These are phyloP conservation scores for Grigorovia yakushimaensis DNA, from an alignment of 805 yeast genomes.

Conservation along the genomic window DNA sequence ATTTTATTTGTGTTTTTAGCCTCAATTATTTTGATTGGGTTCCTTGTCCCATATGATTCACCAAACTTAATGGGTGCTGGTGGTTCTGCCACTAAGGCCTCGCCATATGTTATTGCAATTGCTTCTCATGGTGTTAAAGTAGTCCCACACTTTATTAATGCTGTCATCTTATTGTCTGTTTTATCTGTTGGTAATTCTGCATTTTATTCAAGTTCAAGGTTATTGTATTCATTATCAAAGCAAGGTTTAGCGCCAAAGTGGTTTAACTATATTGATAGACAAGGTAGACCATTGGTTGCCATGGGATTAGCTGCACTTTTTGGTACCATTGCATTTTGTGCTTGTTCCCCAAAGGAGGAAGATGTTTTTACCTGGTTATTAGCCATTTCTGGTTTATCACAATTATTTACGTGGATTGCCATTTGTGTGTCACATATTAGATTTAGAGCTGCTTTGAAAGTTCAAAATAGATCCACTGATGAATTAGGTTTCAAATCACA, in stretches of 20 bases:
- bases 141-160: slow-evolving; percentile 54
- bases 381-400: slow-evolving; percentile 52
- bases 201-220: slow-evolving; percentile 38
- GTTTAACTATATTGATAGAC: slow-evolving; percentile 50
- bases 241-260: slow-evolving; percentile 52
- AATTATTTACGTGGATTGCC: slow-evolving; percentile 53
- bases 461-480: slow-evolving; percentile 39
- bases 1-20: slow-evolving; percentile 48
- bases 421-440: slow-evolving; percentile 49
- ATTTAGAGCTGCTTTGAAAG: slow-evolving; percentile 48
- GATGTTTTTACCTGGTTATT: slow-evolving; percentile 56
- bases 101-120: slow-evolving; percentile 71
- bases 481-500: slow-evolving; percentile 48
- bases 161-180: slow-evolving; percentile 54
- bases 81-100: slow-evolving; percentile 44
- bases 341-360: slow-evolving; percentile 48
- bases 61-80: slow-evolving; percentile 39
- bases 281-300: slow-evolving; percentile 45
- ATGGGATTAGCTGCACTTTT: slow-evolving; percentile 35
- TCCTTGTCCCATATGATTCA: slow-evolving; percentile 52
- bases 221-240: slow-evolving; percentile 44
- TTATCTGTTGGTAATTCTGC: slow-evolving; percentile 51
- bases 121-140: slow-evolving; percentile 44
- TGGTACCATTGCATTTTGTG: slow-evolving; percentile 58
- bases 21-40: slow-evolving; percentile 44